Evolutionary conservation across 352 stramenopile species (phyloP), one percentile per base, ranked within the genome.

Genomic region (Phytophthora pini): DNA sequence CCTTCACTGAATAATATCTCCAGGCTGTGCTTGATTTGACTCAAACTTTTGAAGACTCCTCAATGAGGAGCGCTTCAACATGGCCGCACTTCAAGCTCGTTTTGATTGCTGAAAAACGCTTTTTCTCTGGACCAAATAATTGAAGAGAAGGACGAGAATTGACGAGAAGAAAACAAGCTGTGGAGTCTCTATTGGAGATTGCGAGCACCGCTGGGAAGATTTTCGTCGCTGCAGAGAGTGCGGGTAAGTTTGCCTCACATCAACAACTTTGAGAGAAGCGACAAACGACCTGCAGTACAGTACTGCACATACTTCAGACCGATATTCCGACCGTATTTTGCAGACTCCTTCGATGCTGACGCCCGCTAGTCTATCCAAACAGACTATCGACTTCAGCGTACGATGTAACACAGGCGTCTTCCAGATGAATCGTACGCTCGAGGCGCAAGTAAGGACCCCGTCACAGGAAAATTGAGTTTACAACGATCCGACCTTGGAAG

Each of bases 351-450:
- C 15, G 22, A 40, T 31, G 22, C 43, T 61, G 29, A 29, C 31
- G 22, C 32, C 22, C 24, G 32, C 7, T 29, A 26, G 31, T 7
- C 56, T 63, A 48, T 63, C 56, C 56, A 61, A 54, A 66, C 58
- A 58, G 58, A 57, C 1, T 13, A 15, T 39, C 57, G 27, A 58
- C 47, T 47, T 5, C 34, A 39, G 13, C n/a, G 15, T 11, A 38
- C 54, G 55, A 45, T 66, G 26, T 55, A 50, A 41, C 48, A 34
- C 29, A 34, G 20, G 29, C 39, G 13, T 26, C 12, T 39, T 53
- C 6, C 46, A 10, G 17, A 38, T 46, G 32, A 32, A 43, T 63
- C 45, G 52, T 68, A 39, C 22, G 17, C 24, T 56, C 29, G 44
- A 17, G 12, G 20, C 39, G n/a, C 36, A 52, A 22, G 44, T 56